phyloP scores from a whole-genome alignment of 306 rosid genomes.

The Trifolium fragiferum region DNA sequence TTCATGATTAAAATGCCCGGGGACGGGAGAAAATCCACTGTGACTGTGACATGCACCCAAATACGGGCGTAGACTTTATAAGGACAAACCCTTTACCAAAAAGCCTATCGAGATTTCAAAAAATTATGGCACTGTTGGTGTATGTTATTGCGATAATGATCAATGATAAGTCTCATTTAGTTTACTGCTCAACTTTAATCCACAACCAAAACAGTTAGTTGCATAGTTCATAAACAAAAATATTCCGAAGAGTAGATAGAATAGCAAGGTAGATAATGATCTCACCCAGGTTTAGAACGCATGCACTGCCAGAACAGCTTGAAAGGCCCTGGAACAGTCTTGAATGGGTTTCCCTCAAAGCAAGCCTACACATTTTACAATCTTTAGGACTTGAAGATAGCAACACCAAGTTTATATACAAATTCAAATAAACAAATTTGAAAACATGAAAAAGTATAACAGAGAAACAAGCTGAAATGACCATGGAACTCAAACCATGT shows the following conservation, averaged over 20 bases:
- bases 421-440: conserved; percentile 1
- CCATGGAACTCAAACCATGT: conserved; percentile 6
- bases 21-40: too few species aligned
- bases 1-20: too few species aligned
- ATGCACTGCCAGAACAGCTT: conserved; percentile 95
- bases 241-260: conserved; percentile 25
- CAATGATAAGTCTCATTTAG: background rate
- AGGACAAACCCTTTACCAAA: background rate
- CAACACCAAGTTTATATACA: conserved; percentile 1
- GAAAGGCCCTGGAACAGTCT: conserved; percentile 96
- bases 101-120: conserved; percentile 21
- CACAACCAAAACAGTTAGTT: background rate
- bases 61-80: background rate
- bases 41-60: too few species aligned
- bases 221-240: conserved; percentile 22
- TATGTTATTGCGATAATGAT: conserved; percentile 1
- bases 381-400: conserved; percentile 11
- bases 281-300: conserved; percentile 97
- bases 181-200: background rate
- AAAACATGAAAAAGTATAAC: background rate
- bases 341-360: conserved; percentile 97
- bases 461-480: conserved; percentile 26
- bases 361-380: conserved; percentile 64
- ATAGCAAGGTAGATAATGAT: conserved; percentile 26
- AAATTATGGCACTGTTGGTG: background rate